Evolutionary conservation across 768 basidiomycete genomes (phyloP), one percentile per base, ranked within the genome.

Genomic region (Krasilnikovozyma curviuscula): DNA sequence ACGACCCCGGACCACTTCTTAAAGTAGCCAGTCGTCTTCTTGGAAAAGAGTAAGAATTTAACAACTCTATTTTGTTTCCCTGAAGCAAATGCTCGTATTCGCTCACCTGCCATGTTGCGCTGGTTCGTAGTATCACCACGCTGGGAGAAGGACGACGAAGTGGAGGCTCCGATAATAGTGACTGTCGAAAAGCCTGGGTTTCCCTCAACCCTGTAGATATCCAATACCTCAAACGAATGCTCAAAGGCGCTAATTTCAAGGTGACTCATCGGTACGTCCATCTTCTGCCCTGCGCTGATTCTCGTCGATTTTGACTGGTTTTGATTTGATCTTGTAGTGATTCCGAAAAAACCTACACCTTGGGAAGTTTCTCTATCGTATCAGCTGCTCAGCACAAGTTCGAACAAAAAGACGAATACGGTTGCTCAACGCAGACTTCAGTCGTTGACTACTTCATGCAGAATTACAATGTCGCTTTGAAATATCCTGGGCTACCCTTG

Each of bases 401-500:
- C n/a, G n/a, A n/a, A n/a, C n/a, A n/a, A n/a, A n/a, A n/a, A n/a
- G n/a, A n/a, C n/a, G n/a, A n/a, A n/a, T n/a, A n/a, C n/a, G n/a
- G n/a, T n/a, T n/a, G n/a, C n/a, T n/a, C n/a, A n/a, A n/a, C n/a
- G 18, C 58, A 35, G 40, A 51, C 59, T 24, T 46, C 48, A 9
- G 48, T 64, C 32, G 44, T 47, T 10, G 52, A 60, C 7, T 64
- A 62, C 53, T 64, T 47, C 42, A 44, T 51, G 27, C 39, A 57
- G 25, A 52, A 48, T 10, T 60, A 64, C 48, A 25, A 34, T 7
- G 46, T 40, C 8, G 42, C 31, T 7, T 56, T 64, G 10, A 59
- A 52, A 14, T 57, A 53, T 42, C 63, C 63, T 6, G 46, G 61
- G 13, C 44, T 64, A n/a, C 63, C 63, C 19, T 62, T 59, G 39